phyloP scores from a whole-genome alignment of 768 basidiomycete genomes.

The Suillus fuscotomentosus region DNA sequence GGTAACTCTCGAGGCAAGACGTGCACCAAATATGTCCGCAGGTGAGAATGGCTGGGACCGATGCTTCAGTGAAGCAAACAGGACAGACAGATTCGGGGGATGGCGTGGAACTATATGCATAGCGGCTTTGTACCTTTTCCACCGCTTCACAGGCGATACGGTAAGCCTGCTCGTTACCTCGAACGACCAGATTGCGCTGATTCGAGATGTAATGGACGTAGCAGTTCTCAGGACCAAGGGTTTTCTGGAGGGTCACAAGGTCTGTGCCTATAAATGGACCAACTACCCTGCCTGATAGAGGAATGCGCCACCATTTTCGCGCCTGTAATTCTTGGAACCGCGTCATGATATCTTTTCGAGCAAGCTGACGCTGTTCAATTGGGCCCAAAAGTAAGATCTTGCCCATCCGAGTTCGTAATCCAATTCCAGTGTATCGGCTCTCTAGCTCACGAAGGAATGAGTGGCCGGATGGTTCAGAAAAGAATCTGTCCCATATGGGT shows the following conservation, averaged over 20 bases:
- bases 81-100: constrained; percentile 45
- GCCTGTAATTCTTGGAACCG: constrained; percentile 45
- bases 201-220: constrained; percentile 38
- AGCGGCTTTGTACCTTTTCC: constrained; percentile 34
- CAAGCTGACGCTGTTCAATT: constrained; percentile 36
- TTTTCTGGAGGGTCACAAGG: constrained; percentile 42
- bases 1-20: constrained; percentile 56
- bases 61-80: constrained; percentile 62
- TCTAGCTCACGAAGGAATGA: constrained; percentile 47
- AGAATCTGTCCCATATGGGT: constrained; percentile 66
- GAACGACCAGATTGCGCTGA: constrained; percentile 45
- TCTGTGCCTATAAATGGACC: constrained; percentile 46
- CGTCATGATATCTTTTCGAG: constrained; percentile 44
- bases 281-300: constrained; percentile 45
- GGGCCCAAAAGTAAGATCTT: constrained; percentile 54
- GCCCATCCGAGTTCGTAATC: constrained; percentile 33
- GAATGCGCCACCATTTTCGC: constrained; percentile 42
- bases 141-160: constrained; percentile 39
- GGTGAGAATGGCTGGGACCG: constrained; percentile 48
- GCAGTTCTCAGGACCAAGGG: constrained; percentile 59
- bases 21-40: constrained; percentile 75
- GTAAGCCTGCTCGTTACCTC: constrained; percentile 46
- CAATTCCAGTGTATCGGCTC: constrained; percentile 34
- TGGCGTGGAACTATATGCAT: constrained; percentile 16
- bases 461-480: constrained; percentile 41